These are phyloP conservation scores for Cystobasidiaceae sp. DNA, from an alignment of 1,284 basidiomycete species.

Conservation along the genomic window DNA sequence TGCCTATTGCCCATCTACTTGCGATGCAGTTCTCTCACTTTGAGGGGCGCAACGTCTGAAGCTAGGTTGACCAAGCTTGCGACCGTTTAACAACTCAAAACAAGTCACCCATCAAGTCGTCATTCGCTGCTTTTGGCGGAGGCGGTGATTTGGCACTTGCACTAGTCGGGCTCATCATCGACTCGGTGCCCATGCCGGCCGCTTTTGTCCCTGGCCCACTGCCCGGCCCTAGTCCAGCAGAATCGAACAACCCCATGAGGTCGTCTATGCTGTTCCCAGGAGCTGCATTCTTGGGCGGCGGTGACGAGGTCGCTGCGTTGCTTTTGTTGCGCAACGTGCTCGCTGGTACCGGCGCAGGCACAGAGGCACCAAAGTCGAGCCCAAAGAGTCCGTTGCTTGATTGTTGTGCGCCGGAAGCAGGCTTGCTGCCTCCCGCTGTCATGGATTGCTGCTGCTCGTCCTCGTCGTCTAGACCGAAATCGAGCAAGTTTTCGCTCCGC, in stretches of 20 bases:
- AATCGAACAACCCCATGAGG: constrained; percentile 41
- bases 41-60: too few relatives aligned
- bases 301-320: too few relatives aligned
- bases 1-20: too few relatives aligned
- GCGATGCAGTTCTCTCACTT: too few relatives aligned
- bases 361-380: constrained; percentile 60
- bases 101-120: constrained; percentile 28
- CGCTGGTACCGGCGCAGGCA: too few relatives aligned
- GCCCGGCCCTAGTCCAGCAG: constrained; percentile 24
- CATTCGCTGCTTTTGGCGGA: constrained; percentile 6
- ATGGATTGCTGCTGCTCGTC: constrained; percentile 55
- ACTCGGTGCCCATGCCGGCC: background rate
- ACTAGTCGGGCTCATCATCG: constrained; percentile 5
- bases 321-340: too few relatives aligned
- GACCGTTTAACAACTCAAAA: constrained; percentile 4
- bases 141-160: background rate
- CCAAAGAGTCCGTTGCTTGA: constrained; percentile 44
- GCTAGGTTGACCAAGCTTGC: too few relatives aligned
- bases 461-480: constrained; percentile 72
- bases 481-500: constrained; percentile 88
- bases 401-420: too few relatives aligned
- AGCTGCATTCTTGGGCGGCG: too few relatives aligned
- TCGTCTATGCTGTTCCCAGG: constrained; percentile 75
- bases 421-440: too few relatives aligned
- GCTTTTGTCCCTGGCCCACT: constrained; percentile 1